These are phyloP conservation scores for Chaetomium strumarium DNA, from an alignment of 2,329 filamentous ascomycete species.

Conservation along the genomic window DNA sequence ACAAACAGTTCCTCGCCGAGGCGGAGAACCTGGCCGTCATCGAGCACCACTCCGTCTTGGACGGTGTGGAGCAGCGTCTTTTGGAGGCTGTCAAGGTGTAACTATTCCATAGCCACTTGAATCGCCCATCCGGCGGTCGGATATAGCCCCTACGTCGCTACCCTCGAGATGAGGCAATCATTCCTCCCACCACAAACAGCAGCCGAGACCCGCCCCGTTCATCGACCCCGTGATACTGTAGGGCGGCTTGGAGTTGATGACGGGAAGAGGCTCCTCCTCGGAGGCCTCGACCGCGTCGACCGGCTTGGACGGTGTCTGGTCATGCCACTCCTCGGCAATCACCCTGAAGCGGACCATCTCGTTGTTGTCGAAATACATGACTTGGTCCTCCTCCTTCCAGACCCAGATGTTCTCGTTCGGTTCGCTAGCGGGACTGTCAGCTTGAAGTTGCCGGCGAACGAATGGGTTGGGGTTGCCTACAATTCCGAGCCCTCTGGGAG, in stretches of 20 bases:
- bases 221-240: constrained; percentile 64
- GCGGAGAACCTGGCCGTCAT: constrained; percentile 93
- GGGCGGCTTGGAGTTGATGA: constrained; percentile 56
- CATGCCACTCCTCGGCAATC: constrained; percentile 83
- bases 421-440: constrained; percentile 46
- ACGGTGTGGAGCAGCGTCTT: constrained; percentile 80
- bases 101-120: constrained; percentile 21
- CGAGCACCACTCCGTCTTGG: constrained; percentile 87
- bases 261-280: constrained; percentile 28
- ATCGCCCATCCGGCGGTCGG: background rate
- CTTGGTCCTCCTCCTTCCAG: constrained; percentile 68
- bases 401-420: constrained; percentile 75
- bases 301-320: constrained; percentile 70
- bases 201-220: constrained; percentile 56
- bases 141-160: background rate
- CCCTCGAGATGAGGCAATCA: background rate
- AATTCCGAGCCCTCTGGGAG: constrained; percentile 72
- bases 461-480: constrained; percentile 40
- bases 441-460: background rate
- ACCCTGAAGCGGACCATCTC: constrained; percentile 85
- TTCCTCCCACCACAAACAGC: constrained; percentile 59
- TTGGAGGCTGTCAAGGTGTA: constrained; percentile 49
- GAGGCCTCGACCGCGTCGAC: constrained; percentile 54
- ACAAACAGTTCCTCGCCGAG: constrained; percentile 90
- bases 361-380: constrained; percentile 82